Evolutionary conservation across 495 filamentous ascomycete species (phyloP).

Genomic region (Thozetella sp.): DNA sequence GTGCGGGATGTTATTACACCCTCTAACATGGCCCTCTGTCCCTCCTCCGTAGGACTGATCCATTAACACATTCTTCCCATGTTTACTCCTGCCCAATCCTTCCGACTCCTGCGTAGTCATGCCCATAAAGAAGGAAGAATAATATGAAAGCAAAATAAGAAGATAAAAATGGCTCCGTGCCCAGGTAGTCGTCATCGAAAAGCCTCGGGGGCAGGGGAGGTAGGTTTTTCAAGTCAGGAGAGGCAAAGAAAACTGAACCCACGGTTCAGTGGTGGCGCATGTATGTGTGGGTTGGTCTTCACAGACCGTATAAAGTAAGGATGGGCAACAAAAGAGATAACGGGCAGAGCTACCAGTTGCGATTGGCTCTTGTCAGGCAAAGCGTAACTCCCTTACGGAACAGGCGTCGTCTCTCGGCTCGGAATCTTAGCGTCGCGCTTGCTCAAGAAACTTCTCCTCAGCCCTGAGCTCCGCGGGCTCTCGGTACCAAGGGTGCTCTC

Average conservation of each 20-base stretch:
- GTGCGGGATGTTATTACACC: no score
- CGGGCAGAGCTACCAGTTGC: no score
- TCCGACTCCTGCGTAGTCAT: no score
- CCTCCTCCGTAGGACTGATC: neutral
- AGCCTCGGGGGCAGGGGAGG: neutral
- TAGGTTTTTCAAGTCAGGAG: neutral
- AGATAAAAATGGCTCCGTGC: neutral
- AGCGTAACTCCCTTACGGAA: constrained; percentile 8
- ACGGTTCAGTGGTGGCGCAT: no score
- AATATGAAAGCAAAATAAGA: neutral
- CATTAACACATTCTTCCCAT: neutral
- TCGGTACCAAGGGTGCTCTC: constrained; percentile 37
- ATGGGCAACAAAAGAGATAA: no score
- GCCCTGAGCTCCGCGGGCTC: constrained; percentile 55
- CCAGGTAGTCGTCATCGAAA: no score
- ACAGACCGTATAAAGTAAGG: no score
- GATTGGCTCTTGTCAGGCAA: no score
- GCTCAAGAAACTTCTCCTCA: constrained; percentile 47
- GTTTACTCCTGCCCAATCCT: neutral
- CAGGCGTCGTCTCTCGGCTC: constrained; percentile 28
- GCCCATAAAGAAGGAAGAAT: no score
- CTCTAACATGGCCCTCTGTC: neutral
- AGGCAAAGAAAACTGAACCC: neutral
- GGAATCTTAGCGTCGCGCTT: constrained; percentile 49
- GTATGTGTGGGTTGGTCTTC: no score